phyloP scores from a whole-genome alignment of 768 basidiomycete species.

The Tylopilus vinaceipallidus region DNA sequence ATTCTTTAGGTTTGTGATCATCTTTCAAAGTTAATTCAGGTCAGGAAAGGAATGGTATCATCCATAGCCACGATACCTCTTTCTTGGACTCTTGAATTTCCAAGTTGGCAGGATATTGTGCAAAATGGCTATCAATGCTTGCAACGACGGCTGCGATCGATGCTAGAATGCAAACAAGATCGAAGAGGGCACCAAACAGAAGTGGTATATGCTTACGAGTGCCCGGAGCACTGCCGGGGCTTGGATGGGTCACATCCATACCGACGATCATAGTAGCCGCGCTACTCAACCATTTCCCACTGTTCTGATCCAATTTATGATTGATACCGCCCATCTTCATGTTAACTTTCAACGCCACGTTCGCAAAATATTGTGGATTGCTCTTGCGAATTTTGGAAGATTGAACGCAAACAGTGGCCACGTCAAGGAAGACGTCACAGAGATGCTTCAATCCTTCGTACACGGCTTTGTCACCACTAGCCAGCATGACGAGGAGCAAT shows the following conservation, averaged over 20 bases:
- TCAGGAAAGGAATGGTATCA: neutral
- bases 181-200: neutral
- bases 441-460: constrained; percentile 54
- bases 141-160: constrained; percentile 57
- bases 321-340: constrained; percentile 57
- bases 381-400: constrained; percentile 68
- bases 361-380: constrained; percentile 51
- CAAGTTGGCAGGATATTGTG: constrained; percentile 50
- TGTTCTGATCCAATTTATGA: constrained; percentile 42
- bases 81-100: constrained; percentile 58
- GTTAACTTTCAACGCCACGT: constrained; percentile 55
- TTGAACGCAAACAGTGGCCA: constrained; percentile 71
- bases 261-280: constrained; percentile 53
- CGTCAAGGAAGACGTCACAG: constrained; percentile 48
- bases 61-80: constrained; percentile 44
- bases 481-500: constrained; percentile 46
- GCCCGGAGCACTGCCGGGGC: constrained; percentile 61
- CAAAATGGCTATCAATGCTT: constrained; percentile 42
- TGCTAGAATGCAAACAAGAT: constrained; percentile 21
- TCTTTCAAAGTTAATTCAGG: constrained; percentile 24
- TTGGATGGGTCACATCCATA: constrained; percentile 76
- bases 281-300: constrained; percentile 36
- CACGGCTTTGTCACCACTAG: constrained; percentile 45
- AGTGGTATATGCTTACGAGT: constrained; percentile 33
- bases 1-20: constrained; percentile 45